Percentiles rank a stretch among this genome's conserved stretches.
These are phyloP conservation scores for Aspergillus oerlinghausenensis DNA, from an alignment of 2,329 filamentous ascomycete genomes.

Conservation along the genomic window DNA sequence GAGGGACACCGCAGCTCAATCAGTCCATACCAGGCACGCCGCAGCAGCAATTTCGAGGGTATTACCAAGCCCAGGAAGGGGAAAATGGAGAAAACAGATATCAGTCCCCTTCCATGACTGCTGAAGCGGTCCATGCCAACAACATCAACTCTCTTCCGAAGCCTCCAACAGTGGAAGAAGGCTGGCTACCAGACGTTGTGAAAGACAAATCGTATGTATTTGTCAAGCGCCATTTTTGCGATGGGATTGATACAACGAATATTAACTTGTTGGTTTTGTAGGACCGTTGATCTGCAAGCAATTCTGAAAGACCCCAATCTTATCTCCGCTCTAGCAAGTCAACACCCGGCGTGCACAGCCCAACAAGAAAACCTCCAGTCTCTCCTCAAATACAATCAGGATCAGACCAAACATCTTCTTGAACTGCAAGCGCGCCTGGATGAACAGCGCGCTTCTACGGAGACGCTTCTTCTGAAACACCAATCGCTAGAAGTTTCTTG, in stretches of 20 bases:
- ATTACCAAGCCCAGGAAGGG: slow-evolving; percentile 18
- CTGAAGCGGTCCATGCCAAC: slow-evolving; percentile 8
- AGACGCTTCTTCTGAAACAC: slow-evolving; percentile 75
- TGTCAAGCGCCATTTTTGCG: not conserved
- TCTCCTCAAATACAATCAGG: slow-evolving; percentile 66
- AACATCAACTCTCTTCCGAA: slow-evolving; percentile 18
- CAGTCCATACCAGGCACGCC: slow-evolving; percentile 43
- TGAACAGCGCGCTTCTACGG: slow-evolving; percentile 59
- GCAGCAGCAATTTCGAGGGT: slow-evolving; percentile 27
- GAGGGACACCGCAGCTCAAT: slow-evolving; percentile 56
- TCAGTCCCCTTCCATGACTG: slow-evolving; percentile 7
- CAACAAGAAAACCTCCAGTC: slow-evolving; percentile 62
- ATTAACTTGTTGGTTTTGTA: slow-evolving; percentile 16
- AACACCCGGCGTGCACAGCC: slow-evolving; percentile 66
- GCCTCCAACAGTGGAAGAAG: slow-evolving; percentile 49
- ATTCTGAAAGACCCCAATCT: slow-evolving; percentile 68
- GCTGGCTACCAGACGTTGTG: slow-evolving; percentile 71
- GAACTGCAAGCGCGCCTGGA: slow-evolving; percentile 46
- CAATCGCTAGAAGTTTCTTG: slow-evolving; percentile 90
- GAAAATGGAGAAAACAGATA: slow-evolving; percentile 4
- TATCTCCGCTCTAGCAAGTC: slow-evolving; percentile 69
- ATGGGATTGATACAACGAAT: not conserved
- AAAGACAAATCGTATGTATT: slow-evolving; percentile 74
- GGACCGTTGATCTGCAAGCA: slow-evolving; percentile 57
- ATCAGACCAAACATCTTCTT: slow-evolving; percentile 53